These are phyloP conservation scores for Porodaedalea pini DNA, from an alignment of 1,284 basidiomycete species.

Conservation along the genomic window DNA sequence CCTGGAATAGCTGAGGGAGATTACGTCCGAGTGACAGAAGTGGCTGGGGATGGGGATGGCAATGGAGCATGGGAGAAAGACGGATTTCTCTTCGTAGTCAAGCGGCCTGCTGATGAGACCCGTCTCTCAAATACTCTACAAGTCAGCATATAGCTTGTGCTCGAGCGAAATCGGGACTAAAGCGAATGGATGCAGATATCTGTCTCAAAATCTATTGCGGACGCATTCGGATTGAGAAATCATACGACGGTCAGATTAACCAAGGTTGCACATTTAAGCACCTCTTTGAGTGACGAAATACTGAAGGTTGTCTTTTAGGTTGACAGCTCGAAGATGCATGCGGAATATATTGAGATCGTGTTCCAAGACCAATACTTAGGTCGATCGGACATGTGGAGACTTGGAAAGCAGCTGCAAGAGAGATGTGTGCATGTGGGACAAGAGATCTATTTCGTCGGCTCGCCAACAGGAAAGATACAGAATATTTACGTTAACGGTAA, in stretches of 20 bases:
- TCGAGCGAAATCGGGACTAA: neutral
- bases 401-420: slow-evolving; percentile 63
- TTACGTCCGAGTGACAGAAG: slow-evolving; percentile 52
- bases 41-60: slow-evolving; percentile 40
- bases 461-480: slow-evolving; percentile 76
- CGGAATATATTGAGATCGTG: slow-evolving; percentile 83
- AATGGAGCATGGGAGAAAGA: slow-evolving; percentile 24
- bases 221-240: slow-evolving; percentile 66
- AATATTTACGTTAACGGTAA: slow-evolving; percentile 67
- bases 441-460: slow-evolving; percentile 73
- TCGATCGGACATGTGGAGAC: slow-evolving; percentile 90
- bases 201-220: slow-evolving; percentile 64
- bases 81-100: slow-evolving; percentile 61
- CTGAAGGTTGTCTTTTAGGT: slow-evolving; percentile 44
- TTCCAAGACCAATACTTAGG: slow-evolving; percentile 93
- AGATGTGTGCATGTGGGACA: slow-evolving; percentile 59
- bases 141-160: slow-evolving; percentile 36
- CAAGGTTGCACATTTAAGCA: slow-evolving; percentile 44
- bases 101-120: slow-evolving; percentile 49
- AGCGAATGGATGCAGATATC: slow-evolving; percentile 51
- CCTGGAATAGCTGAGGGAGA: slow-evolving; percentile 74
- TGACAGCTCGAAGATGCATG: slow-evolving; percentile 57
- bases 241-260: slow-evolving; percentile 66
- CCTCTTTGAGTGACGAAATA: neutral
- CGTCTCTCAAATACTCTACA: slow-evolving; percentile 60